Conservation (phyloP, 768 basidiomycete genomes). For the Pleurotus tuoliensis region DNA sequence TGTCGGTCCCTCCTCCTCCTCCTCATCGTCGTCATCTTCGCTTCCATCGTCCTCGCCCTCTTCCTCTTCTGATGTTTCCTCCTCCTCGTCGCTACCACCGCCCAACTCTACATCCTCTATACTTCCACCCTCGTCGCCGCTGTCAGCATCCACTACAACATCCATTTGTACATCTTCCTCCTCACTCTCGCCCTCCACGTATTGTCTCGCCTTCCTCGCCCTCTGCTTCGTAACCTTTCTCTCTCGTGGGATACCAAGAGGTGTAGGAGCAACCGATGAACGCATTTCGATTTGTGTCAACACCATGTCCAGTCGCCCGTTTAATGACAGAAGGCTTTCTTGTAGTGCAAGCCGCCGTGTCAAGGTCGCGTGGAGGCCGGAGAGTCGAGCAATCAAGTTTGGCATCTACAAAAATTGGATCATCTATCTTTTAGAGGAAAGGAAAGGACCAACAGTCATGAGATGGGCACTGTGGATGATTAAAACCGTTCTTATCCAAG, state of each 20-base stretch:
- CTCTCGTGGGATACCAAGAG: constrained; percentile 39
- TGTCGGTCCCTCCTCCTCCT: constrained; percentile 27
- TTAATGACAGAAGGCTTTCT: constrained; percentile 79
- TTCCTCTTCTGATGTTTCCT: constrained; percentile 36
- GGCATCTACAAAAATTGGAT: constrained; percentile 63
- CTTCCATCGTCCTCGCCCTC: constrained; percentile 35
- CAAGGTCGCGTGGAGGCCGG: constrained; percentile 79
- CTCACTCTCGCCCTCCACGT: constrained; percentile 37
- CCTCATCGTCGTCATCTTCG: constrained; percentile 41
- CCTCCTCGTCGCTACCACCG: constrained; percentile 52
- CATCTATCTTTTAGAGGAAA: constrained; percentile 2
- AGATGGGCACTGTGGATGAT: constrained; percentile 86
- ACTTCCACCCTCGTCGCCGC: constrained; percentile 66
- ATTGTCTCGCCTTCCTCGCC: constrained; percentile 21
- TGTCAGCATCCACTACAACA: constrained; percentile 58
- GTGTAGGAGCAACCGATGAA: constrained; percentile 63
- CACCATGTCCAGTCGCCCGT: constrained; percentile 90
- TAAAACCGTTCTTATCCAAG: constrained; percentile 80
- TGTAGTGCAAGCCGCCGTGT: constrained; percentile 78
- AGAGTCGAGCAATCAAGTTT: constrained; percentile 82
- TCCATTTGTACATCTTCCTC: constrained; percentile 54
- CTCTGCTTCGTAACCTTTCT: constrained; percentile 29
- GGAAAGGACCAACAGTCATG: constrained; percentile 71
- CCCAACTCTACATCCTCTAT: constrained; percentile 78
- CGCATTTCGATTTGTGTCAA: constrained; percentile 91